Evolutionary conservation across 2,329 filamentous ascomycete species (phyloP), one percentile per base, ranked within the genome.

Genomic region (Xylogone sp.): DNA sequence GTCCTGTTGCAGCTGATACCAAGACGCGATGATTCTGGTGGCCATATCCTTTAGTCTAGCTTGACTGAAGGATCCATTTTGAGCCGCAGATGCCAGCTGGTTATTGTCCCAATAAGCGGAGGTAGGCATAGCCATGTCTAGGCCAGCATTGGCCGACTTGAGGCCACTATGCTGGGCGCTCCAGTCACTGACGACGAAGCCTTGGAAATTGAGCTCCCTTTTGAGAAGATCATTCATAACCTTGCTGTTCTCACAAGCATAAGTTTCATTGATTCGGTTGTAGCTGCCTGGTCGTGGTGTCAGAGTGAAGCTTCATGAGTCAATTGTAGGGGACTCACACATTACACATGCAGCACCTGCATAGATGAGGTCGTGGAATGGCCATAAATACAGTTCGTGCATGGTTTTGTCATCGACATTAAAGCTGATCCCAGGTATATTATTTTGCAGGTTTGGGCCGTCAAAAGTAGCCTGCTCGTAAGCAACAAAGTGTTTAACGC

Each of bases 1-100:
- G n/a, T n/a, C n/a, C 64, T 86, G 83, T 12, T 80, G 80, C 51
- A 81, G 61, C 59, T 78, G 71, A 58, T 78, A 84, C 79, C 79
- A 84, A 8, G n/a, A n/a, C n/a, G n/a, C n/a, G n/a, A n/a, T n/a
- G n/a, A n/a, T n/a, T n/a, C n/a, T n/a, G 13, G 43, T 51, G 2
- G 29, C 56, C 74, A 76, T 76, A 53, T 76, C 74, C 42, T 77
- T 68, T 16, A 78, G 47, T 3, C 76, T 70, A 12, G 62, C 51
- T 44, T 66, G 62, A 2, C 67, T 60, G 4, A 79, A 59, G 5
- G 65, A 75, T 16, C 77, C 74, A 56, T 78, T 79, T 49, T 71
- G 69, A 20, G 82, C 71, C 4, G 73, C 75, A 8, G 7, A 7
- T 8, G 13, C 27, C 13, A 31, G 27, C 7, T 7, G 13, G 7